A percentile compares a stretch with the other conserved stretches of the same genome.
phyloP scores from a whole-genome alignment of 768 basidiomycete genomes.

The Calvatia gigantea region DNA sequence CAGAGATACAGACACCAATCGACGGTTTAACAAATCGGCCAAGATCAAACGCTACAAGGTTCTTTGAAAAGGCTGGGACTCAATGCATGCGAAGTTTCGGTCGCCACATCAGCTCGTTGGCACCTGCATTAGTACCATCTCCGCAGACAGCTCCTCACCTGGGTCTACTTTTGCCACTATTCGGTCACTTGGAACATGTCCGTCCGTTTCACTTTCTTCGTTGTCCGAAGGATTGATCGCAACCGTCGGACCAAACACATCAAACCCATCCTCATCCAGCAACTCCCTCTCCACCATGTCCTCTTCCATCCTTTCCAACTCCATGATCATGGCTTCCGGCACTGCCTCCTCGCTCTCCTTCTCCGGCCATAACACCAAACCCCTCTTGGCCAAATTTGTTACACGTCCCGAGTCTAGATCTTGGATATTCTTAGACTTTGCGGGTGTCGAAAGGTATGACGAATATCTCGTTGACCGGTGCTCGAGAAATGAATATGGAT shows the following conservation, averaged over 20 bases:
- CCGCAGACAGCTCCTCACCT: neutral
- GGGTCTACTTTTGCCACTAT: neutral
- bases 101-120: neutral
- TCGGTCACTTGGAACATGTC: neutral
- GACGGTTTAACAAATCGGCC: no score
- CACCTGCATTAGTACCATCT: neutral
- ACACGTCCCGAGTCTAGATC: constrained; percentile 47
- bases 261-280: constrained; percentile 1
- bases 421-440: constrained; percentile 33
- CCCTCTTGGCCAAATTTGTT: constrained; percentile 42
- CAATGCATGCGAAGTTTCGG: neutral
- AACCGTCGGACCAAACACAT: constrained; percentile 10
- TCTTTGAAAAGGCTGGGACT: neutral
- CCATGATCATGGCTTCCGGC: constrained; percentile 5
- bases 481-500: constrained; percentile 8
- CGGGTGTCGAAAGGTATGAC: constrained; percentile 32
- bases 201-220: neutral
- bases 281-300: constrained; percentile 11
- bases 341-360: constrained; percentile 4
- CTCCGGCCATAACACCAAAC: constrained; percentile 45
- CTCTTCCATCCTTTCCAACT: constrained; percentile 9
- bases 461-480: constrained; percentile 35
- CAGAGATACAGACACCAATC: no score
- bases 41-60: no score
- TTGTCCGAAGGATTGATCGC: neutral